Base-by-base conservation (phyloP, 2,329 filamentous ascomycete genomes). In the Colletotrichum musicola region DNA sequence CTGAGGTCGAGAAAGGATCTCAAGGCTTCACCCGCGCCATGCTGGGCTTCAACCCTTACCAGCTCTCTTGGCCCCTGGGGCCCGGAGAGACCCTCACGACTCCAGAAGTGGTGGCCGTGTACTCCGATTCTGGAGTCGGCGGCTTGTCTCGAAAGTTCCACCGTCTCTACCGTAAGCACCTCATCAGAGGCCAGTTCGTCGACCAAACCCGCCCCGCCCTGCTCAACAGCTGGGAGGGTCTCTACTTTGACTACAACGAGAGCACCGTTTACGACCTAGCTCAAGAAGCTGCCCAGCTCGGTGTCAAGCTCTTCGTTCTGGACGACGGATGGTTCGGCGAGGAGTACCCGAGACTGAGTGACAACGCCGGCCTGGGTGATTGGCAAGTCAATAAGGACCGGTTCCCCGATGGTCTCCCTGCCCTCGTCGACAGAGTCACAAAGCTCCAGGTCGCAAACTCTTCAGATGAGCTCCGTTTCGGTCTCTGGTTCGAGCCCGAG, bases 291-390 rank as follows among this genome's bases (percentile, higher is more conserved):
- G 88, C 89, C 0, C 81, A 83, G 2, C 80, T 91, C 1, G 89
- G 89, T 1, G 83, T 87, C n/a, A 85, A 86, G 70, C 82, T 92
- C 0, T 89, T 92, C 51, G 89, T 91, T 0, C 84, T 89, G 54
- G 89, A 92, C 50, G 89, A 92, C 66, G 89, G 89, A 4, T 92
- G 89, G 89, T 92, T 92, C 55, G 89, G 89, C 14, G 79, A 82
- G n/a, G 80, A 90, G 42, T 86, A 89, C 68, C 88, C 89, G 1
- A 87, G 89, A 0, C 73, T 85, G 22, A 83, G 85, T 40, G 89
- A 91, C 71, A 80, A 81, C 0, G 81, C 85, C 1, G 89, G 89
- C 1, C 81, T 92, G 0, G 89, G 89, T 5, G 89, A 92, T 78
- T 91, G 89, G 89, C 79, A 82, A 0, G 84, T 83, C 1, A 90